Conservation (phyloP, 164 flowering plant species). For the Vitis rotundifolia region DNA sequence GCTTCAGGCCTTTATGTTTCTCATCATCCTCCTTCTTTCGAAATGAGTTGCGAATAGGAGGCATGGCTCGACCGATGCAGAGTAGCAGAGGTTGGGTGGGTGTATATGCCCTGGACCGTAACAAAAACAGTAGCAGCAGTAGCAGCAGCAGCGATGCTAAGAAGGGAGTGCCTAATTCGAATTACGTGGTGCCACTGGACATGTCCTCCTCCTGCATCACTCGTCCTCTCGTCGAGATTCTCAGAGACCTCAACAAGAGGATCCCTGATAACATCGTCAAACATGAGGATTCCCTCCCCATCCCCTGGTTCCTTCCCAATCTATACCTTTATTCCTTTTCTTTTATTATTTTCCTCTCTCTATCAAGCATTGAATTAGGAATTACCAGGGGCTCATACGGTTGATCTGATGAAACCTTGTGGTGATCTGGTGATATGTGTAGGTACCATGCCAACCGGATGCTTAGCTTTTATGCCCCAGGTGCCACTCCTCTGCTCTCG, state of each 20-base stretch:
- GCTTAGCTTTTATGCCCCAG: constrained; percentile 97
- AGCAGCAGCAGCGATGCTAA: constrained; percentile 3
- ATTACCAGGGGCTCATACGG: neutral
- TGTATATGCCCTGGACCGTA: constrained; percentile 1
- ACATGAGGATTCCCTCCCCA: constrained; percentile 24
- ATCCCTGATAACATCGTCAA: constrained; percentile 73
- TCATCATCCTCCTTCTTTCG: too few relatives aligned
- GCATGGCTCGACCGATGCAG: neutral
- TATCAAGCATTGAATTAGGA: neutral
- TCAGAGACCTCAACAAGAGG: constrained; percentile 90
- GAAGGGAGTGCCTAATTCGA: constrained; percentile 49
- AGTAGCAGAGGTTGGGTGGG: neutral
- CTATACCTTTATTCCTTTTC: neutral
- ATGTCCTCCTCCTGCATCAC: constrained; percentile 55
- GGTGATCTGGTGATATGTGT: constrained; percentile 4
- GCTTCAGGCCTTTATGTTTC: neutral
- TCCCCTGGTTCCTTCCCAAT: constrained; percentile 54
- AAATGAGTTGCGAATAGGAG: neutral
- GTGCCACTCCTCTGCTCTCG: constrained; percentile 17
- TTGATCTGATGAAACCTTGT: neutral
- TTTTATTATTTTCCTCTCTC: neutral
- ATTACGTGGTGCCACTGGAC: constrained; percentile 88
- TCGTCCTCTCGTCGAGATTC: constrained; percentile 80
- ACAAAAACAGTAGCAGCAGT: constrained; percentile 3
- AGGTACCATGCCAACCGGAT: constrained; percentile 97